These are phyloP conservation scores for Leucaena leucocephala DNA, from an alignment of 306 rosid genomes.

Conservation along the genomic window DNA sequence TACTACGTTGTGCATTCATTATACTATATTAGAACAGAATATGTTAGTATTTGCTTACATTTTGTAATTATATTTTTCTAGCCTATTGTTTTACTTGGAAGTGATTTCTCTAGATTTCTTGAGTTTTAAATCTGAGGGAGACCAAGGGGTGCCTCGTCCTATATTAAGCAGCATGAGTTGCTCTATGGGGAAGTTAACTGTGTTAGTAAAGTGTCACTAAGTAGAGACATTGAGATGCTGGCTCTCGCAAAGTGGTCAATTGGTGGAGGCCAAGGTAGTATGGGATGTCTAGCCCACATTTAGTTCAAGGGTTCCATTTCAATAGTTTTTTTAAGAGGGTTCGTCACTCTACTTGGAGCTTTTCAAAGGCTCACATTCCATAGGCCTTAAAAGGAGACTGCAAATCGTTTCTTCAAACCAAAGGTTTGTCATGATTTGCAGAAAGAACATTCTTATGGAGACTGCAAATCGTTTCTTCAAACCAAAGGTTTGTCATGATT, in stretches of 20 bases:
- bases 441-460: background rate
- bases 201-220: background rate
- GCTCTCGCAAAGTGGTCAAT: background rate
- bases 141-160: background rate
- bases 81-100: background rate
- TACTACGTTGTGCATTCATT: constrained; percentile 3
- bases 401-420: background rate
- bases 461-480: background rate
- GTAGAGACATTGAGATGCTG: background rate
- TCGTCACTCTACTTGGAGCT: background rate
- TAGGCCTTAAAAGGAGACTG: background rate
- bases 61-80: background rate
- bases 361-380: background rate
- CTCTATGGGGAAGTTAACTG: background rate
- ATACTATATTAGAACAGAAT: constrained; percentile 13
- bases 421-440: background rate
- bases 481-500: background rate
- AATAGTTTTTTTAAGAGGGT: background rate
- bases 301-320: background rate
- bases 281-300: background rate
- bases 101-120: background rate
- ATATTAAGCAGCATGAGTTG: background rate
- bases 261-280: background rate
- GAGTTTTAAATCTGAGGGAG: background rate
- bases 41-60: background rate